These are phyloP conservation scores for Zangia roseola DNA, from an alignment of 768 basidiomycete genomes.

Conservation along the genomic window DNA sequence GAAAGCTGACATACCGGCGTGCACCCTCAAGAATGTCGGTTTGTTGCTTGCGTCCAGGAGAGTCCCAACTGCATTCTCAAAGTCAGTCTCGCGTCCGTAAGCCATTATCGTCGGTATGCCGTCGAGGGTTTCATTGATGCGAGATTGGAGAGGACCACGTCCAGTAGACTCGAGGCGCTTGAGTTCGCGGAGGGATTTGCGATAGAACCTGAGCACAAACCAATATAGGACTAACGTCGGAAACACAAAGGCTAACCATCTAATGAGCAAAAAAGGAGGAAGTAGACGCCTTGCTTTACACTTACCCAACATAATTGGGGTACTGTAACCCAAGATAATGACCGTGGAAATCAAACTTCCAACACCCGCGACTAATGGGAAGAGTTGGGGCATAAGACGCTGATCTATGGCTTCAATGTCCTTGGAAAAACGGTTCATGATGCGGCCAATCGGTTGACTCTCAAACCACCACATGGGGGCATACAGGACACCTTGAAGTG, in stretches of 20 bases:
- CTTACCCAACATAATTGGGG: slow-evolving; percentile 36
- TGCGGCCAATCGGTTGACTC: slow-evolving; percentile 40
- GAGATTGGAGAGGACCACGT: slow-evolving; percentile 48
- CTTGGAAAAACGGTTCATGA: slow-evolving; percentile 49
- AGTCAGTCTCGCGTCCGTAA: slow-evolving; percentile 36
- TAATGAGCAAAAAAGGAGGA: slow-evolving; percentile 18
- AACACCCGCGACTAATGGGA: slow-evolving; percentile 24
- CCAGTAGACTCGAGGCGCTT: slow-evolving; percentile 45
- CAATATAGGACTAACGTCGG: slow-evolving; percentile 35
- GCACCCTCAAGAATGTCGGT: slow-evolving; percentile 25
- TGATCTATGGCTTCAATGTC: slow-evolving; percentile 41
- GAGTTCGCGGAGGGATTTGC: slow-evolving; percentile 46
- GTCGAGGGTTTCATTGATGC: slow-evolving; percentile 50
- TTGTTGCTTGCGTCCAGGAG: slow-evolving; percentile 29
- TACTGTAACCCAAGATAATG: slow-evolving; percentile 23
- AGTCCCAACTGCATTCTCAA: slow-evolving; percentile 18
- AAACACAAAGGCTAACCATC: slow-evolving; percentile 18
- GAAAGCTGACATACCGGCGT: slow-evolving; percentile 21
- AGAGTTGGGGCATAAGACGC: slow-evolving; percentile 32
- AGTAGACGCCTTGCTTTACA: slow-evolving; percentile 20
- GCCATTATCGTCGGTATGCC: slow-evolving; percentile 49
- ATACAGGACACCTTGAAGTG: slow-evolving; percentile 21
- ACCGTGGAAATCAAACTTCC: slow-evolving; percentile 25
- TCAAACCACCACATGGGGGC: slow-evolving; percentile 33
- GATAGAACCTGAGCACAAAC: slow-evolving; percentile 46